These are phyloP conservation scores for Talaromyces piceae DNA, from an alignment of 2,329 filamentous ascomycete genomes.

Conservation along the genomic window DNA sequence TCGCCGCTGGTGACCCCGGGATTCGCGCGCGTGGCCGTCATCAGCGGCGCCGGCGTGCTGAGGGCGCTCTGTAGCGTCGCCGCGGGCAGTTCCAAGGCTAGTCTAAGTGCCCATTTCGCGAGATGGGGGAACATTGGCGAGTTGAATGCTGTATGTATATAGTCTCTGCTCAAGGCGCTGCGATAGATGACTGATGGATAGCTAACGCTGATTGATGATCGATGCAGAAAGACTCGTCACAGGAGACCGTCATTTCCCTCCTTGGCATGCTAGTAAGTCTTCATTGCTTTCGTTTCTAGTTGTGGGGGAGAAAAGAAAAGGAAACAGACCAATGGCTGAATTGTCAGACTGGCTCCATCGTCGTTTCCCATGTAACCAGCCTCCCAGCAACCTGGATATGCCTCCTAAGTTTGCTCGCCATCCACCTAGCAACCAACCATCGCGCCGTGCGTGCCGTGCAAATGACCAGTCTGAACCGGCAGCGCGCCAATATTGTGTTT, in stretches of 20 bases:
- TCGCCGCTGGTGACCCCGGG: conserved; percentile 63
- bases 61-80: conserved; percentile 78
- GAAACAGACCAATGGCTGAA: neutral
- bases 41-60: conserved; percentile 55
- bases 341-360: conserved; percentile 61
- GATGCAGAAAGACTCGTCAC: conserved; percentile 76
- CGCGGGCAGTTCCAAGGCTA: conserved; percentile 83
- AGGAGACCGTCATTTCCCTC: conserved; percentile 87
- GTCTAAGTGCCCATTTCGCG: conserved; percentile 86
- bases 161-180: neutral
- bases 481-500: conserved; percentile 74
- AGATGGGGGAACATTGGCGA: conserved; percentile 80
- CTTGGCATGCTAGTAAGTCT: conserved; percentile 65
- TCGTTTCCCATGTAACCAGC: conserved; percentile 68
- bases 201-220: neutral
- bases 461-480: conserved; percentile 77
- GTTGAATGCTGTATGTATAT: conserved; percentile 62
- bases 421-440: conserved; percentile 82
- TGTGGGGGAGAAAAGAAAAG: too few relatives aligned
- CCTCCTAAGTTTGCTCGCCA: conserved; percentile 62
- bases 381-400: conserved; percentile 65
- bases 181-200: too few relatives aligned
- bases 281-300: conserved; percentile 15
- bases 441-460: conserved; percentile 74
- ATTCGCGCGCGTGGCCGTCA: conserved; percentile 45